Conservation (phyloP, 139 green algal genomes). For the Volvox reticuliferus region DNA sequence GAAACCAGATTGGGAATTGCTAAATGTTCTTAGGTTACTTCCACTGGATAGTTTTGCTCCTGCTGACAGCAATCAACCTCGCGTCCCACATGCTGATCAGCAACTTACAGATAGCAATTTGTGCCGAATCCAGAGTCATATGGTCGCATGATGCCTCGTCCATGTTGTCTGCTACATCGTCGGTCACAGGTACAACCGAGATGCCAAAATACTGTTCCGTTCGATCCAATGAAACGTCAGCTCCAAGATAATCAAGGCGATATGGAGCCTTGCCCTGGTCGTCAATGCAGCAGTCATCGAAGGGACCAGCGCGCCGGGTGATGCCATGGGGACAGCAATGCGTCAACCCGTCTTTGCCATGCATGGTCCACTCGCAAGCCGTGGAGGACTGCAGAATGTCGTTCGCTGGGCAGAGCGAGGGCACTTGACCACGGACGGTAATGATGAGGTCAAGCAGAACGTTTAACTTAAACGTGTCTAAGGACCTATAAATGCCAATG, state of each 20-base stretch:
- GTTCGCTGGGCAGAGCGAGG: slow-evolving; percentile 46
- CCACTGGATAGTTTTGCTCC: too few species aligned
- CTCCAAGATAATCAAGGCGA: slow-evolving; percentile 41
- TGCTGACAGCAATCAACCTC: too few species aligned
- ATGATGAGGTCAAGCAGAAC: slow-evolving; percentile 50
- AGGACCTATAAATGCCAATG: slow-evolving; percentile 7
- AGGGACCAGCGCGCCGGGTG: slow-evolving; percentile 30
- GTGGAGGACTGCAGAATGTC: slow-evolving; percentile 46
- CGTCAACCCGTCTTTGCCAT: slow-evolving; percentile 47
- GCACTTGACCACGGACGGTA: slow-evolving; percentile 50
- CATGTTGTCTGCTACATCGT: slow-evolving; percentile 31
- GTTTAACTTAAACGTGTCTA: slow-evolving; percentile 17
- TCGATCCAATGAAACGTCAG: neutral
- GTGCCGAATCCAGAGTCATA: slow-evolving; percentile 59
- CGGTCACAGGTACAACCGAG: slow-evolving; percentile 12
- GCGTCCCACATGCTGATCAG: neutral
- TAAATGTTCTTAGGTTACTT: too few species aligned
- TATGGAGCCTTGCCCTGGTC: slow-evolving; percentile 55
- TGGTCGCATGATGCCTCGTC: slow-evolving; percentile 41
- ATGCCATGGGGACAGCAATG: slow-evolving; percentile 62
- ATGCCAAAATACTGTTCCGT: slow-evolving; percentile 49
- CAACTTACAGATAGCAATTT: slow-evolving; percentile 56
- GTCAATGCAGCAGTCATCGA: slow-evolving; percentile 59
- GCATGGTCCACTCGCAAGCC: slow-evolving; percentile 62
- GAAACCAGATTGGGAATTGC: too few species aligned